A percentile compares a stretch with the other conserved stretches of the same genome.
These are phyloP conservation scores for Coccinonectria pachysandricola DNA, from an alignment of 2,329 filamentous ascomycete species.

Conservation along the genomic window DNA sequence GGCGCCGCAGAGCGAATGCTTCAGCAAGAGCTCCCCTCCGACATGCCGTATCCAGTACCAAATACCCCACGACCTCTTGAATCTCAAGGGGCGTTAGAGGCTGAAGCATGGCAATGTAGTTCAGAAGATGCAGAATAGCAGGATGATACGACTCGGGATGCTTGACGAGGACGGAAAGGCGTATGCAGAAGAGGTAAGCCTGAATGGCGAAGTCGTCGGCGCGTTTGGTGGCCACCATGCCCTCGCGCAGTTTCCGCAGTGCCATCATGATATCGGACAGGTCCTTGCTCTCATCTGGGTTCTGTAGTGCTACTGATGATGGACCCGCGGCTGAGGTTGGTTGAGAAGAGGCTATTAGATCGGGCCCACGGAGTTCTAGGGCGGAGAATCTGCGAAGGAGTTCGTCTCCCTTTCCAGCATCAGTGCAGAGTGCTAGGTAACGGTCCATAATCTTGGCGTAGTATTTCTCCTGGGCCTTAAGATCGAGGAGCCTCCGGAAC, in stretches of 20 bases:
- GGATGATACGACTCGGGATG: conserved; percentile 86
- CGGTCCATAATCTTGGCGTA: conserved; percentile 80
- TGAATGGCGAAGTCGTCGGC: conserved; percentile 75
- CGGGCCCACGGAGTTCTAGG: conserved; percentile 27
- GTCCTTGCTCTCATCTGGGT: conserved; percentile 42
- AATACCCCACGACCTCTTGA: conserved; percentile 69
- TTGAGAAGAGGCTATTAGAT: conserved; percentile 5
- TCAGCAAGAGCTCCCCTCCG: conserved; percentile 64
- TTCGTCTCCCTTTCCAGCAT: conserved; percentile 58
- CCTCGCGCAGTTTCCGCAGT: conserved; percentile 86
- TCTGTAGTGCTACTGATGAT: conserved; percentile 10
- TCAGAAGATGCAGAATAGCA: conserved; percentile 69
- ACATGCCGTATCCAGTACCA: conserved; percentile 82
- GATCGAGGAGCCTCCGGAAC: conserved; percentile 62
- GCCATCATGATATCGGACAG: conserved; percentile 69
- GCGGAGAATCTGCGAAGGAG: conserved; percentile 67
- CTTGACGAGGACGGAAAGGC: conserved; percentile 67
- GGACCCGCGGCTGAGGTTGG: conserved; percentile 2
- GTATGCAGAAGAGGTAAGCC: conserved; percentile 84
- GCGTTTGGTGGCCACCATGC: conserved; percentile 68
- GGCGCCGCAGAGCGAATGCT: conserved; percentile 57
- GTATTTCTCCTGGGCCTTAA: conserved; percentile 72
- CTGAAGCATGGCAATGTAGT: conserved; percentile 55
- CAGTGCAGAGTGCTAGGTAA: conserved; percentile 82
- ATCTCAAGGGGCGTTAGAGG: conserved; percentile 63